Evolutionary conservation across 2,329 filamentous ascomycete genomes (phyloP), one percentile per base, ranked within the genome.

Genomic region (Clarireedia hainanense): DNA sequence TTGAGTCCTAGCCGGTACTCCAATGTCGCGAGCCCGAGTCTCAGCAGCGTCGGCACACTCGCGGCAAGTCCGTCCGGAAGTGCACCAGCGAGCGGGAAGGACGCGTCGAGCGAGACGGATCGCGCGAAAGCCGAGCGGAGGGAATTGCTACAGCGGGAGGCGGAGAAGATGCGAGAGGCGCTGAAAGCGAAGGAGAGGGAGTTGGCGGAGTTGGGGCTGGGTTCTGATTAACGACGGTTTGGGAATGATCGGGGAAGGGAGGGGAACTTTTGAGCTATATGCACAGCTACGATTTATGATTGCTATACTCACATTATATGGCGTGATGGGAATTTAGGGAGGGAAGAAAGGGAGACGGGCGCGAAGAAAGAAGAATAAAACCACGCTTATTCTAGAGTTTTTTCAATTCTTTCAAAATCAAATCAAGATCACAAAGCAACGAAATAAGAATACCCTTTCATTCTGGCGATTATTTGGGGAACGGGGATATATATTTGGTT

Each of bases 111-210:
- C 10, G 77, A 81, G 30, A 71, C 69, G n/a, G 80, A 80, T 30
- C 74, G 73, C 14, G 67, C 74, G 6, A 85, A 80, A 63, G 76
- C 79, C 4, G 85, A 88, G 61, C 78, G 83, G 55, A 78, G 86
- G 49, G 80, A 80, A 7, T 79, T 83, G 48, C 72, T 95, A 49
- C 80, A 85, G 67, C 77, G 83, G 24, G 89, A 95, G 69, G 84
- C 88, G 0, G 87, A 91, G 65, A 76, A 77, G 52, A 94, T 94
- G 83, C 79, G 68, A 46, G 67, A 70, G 52, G 65, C 63, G 6
- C 52, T 70, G 9, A 61, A 60, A 17, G 67, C 65, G 2, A 69
- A 68, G 51, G 67, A 69, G 54, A 58, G 61, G 42, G 66, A 69
- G 50, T 50, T 69, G 55, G 64, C 61, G 34, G 66, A 69, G 26